Percentiles rank a stretch among this genome's conserved stretches.
Evolutionary conservation across 2,329 filamentous ascomycete species (phyloP).

Genomic region (Ilyonectria destructans): DNA sequence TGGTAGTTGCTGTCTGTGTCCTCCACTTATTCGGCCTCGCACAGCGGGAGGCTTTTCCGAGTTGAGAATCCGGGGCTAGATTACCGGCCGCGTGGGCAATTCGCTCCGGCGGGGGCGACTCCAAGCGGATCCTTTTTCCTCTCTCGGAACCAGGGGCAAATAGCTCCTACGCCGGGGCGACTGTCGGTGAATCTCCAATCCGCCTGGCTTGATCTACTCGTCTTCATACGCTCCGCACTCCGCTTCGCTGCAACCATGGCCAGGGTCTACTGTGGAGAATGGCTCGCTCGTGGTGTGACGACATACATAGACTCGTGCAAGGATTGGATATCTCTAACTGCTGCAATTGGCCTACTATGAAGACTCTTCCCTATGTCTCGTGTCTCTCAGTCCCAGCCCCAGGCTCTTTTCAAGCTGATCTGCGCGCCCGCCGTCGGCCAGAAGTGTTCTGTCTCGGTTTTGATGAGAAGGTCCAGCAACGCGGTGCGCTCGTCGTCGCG

Average conservation of each 20-base stretch:
- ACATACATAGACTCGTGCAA: background rate
- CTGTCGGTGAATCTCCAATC: conserved; percentile 14
- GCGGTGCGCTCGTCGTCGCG: conserved; percentile 64
- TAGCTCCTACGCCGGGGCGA: conserved; percentile 5
- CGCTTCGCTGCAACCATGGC: conserved; percentile 19
- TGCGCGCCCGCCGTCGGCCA: conserved; percentile 68
- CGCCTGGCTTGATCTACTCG: background rate
- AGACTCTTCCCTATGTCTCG: background rate
- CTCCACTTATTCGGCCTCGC: conserved; percentile 3
- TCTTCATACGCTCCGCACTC: background rate
- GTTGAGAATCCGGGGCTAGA: conserved; percentile 2
- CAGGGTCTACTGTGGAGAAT: conserved; percentile 17
- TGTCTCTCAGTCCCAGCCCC: conserved; percentile 56
- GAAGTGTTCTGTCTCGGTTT: conserved; percentile 66
- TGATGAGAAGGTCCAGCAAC: conserved; percentile 63
- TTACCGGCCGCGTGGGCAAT: background rate
- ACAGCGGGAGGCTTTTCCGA: conserved; percentile 7
- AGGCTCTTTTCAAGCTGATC: conserved; percentile 63
- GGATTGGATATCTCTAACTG: conserved; percentile 3
- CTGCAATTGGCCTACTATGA: background rate
- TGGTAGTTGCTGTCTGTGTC: conserved; percentile 1
- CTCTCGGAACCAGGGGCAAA: background rate
- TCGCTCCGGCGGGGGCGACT: conserved; percentile 1
- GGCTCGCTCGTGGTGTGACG: conserved; percentile 20
- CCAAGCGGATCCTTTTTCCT: conserved; percentile 1